Evolutionary conservation across 192 early-diverging fungal genomes (phyloP).

Genomic region (Coemansia sp.): DNA sequence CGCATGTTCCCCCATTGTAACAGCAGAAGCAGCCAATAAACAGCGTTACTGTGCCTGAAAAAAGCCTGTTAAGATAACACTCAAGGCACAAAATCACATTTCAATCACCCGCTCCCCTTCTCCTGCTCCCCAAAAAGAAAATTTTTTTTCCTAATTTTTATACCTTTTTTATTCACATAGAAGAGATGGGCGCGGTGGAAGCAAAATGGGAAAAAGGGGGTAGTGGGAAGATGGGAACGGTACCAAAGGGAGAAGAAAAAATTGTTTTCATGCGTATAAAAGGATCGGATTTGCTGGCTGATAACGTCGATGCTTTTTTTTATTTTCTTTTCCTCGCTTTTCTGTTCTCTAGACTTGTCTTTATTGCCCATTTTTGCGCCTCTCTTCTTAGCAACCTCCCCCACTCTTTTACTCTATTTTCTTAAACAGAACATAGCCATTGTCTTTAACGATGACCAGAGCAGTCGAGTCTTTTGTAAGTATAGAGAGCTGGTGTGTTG

Average conservation of each 20-base stretch:
- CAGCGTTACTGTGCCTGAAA: background rate
- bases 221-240: background rate
- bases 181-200: background rate
- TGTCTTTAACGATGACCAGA: constrained; percentile 29
- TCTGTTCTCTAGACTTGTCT: background rate
- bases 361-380: background rate
- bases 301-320: background rate
- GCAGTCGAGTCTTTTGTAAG: constrained; percentile 51
- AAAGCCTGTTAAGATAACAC: constrained; percentile 7
- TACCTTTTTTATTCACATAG: background rate
- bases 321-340: background rate
- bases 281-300: background rate
- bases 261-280: background rate
- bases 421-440: background rate
- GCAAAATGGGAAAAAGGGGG: background rate
- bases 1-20: background rate
- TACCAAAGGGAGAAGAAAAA: background rate
- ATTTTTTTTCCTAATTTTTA: constrained; percentile 3
- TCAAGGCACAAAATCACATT: constrained; percentile 2
- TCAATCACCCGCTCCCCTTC: background rate
- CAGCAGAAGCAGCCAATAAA: constrained; percentile 1
- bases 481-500: constrained; percentile 3
- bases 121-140: constrained; percentile 2
- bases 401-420: background rate
- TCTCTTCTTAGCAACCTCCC: background rate